phyloP scores from a whole-genome alignment of 2,329 filamentous ascomycete species.

The Curvularia sp. region DNA sequence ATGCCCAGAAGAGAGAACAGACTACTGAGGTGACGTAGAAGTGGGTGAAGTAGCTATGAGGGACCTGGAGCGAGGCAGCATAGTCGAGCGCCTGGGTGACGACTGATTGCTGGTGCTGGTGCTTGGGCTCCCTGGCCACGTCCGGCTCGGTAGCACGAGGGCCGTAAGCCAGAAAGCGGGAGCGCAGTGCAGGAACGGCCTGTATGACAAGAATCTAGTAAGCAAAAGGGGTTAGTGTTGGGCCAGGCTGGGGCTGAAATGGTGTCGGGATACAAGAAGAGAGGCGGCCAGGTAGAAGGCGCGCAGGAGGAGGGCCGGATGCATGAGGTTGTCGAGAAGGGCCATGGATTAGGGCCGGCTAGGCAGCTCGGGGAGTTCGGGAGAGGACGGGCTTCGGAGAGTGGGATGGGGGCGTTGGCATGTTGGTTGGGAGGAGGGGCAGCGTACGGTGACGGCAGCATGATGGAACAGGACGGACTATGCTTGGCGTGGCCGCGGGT shows the following conservation, averaged over 20 bases:
- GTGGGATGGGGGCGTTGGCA: no score
- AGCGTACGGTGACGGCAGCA: conserved; percentile 21
- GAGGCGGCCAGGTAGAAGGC: conserved; percentile 49
- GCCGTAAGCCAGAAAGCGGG: conserved; percentile 67
- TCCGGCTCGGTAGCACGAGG: conserved; percentile 54
- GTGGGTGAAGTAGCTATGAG: conserved; percentile 87
- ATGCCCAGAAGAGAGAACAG: conserved; percentile 76
- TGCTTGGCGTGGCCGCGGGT: background rate
- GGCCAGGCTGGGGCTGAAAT: conserved; percentile 22
- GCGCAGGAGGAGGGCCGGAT: conserved; percentile 40
- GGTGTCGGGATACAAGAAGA: conserved; percentile 50
- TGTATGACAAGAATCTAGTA: conserved; percentile 60
- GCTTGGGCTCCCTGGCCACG: conserved; percentile 3
- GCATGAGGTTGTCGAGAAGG: conserved; percentile 14
- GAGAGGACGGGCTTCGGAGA: no score
- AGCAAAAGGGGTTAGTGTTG: conserved; percentile 41
- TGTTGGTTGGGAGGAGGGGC: background rate
- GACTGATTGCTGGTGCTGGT: conserved; percentile 13
- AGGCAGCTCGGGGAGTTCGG: no score
- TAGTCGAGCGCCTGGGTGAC: conserved; percentile 54
- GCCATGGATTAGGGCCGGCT: background rate
- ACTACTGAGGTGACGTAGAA: conserved; percentile 80
- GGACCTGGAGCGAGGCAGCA: conserved; percentile 67
- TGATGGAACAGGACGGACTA: conserved; percentile 15
- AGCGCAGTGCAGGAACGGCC: conserved; percentile 58